Evolutionary conservation across 192 early-diverging fungal species (phyloP).

Genomic region (Backusella morwellensis): DNA sequence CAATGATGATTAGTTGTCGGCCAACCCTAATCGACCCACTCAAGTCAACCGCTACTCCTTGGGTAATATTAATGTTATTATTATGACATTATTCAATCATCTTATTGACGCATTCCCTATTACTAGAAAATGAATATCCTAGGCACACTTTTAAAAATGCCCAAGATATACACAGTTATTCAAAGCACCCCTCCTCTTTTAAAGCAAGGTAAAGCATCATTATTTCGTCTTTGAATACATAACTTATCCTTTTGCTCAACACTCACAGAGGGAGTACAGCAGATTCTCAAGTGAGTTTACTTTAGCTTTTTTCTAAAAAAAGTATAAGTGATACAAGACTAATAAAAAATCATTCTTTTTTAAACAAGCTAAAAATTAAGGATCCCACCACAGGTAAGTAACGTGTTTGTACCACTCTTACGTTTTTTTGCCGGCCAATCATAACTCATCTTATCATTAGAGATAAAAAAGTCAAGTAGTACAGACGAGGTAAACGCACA

Average conservation of each 20-base stretch:
- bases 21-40: conserved; percentile 17
- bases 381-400: conserved; percentile 6
- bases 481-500: not conserved
- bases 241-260: not conserved
- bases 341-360: not conserved
- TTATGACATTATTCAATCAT: not conserved
- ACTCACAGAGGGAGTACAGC: not conserved
- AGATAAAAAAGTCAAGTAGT: not conserved
- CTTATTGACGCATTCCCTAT: not conserved
- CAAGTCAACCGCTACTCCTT: not conserved
- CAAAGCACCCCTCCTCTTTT: not conserved
- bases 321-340: not conserved
- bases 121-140: not conserved
- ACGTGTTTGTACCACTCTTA: not conserved
- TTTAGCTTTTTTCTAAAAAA: not conserved
- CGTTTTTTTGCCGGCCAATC: not conserved
- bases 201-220: not conserved
- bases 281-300: not conserved
- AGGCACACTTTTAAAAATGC: not conserved
- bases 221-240: not conserved
- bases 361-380: not conserved
- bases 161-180: not conserved
- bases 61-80: not conserved
- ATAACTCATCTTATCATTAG: not conserved
- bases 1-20: not conserved